Evolutionary conservation across 2,329 filamentous ascomycete species (phyloP).

Genomic region (Lojkania enalia): DNA sequence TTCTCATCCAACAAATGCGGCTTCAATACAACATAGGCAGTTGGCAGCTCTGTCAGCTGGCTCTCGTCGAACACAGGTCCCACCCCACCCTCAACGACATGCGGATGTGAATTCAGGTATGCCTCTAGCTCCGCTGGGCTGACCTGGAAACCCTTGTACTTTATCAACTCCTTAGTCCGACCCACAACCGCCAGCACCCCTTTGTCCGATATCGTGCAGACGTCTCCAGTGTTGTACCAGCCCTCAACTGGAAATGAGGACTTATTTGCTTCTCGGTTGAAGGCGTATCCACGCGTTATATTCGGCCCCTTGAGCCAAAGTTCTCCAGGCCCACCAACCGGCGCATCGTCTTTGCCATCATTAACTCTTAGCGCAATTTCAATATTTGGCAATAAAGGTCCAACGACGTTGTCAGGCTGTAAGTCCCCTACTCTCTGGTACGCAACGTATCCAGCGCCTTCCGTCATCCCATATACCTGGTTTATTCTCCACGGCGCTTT

Average conservation of each 20-base stretch:
- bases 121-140: conserved; percentile 18
- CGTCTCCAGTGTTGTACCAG: conserved; percentile 85
- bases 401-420: conserved; percentile 72
- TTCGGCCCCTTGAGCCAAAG: conserved; percentile 73
- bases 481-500: conserved; percentile 64
- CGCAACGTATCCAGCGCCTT: conserved; percentile 50
- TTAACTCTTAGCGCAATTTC: conserved; percentile 68
- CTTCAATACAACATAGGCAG: conserved; percentile 18
- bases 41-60: conserved; percentile 18
- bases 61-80: conserved; percentile 13
- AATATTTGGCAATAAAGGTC: conserved; percentile 75
- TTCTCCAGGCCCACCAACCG: conserved; percentile 57
- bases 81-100: conserved; percentile 16
- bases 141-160: conserved; percentile 25
- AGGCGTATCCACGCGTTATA: conserved; percentile 73
- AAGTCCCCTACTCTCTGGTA: conserved; percentile 49
- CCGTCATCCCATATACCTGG: conserved; percentile 54
- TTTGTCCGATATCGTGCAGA: conserved; percentile 71
- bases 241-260: conserved; percentile 72
- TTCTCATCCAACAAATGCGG: conserved; percentile 10
- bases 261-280: conserved; percentile 66
- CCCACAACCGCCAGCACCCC: conserved; percentile 87
- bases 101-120: conserved; percentile 15
- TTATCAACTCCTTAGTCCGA: conserved; percentile 49
- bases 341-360: conserved; percentile 58